Base-by-base conservation (phyloP, 306 rosid genomes). In the Cicer judaicum region DNA sequence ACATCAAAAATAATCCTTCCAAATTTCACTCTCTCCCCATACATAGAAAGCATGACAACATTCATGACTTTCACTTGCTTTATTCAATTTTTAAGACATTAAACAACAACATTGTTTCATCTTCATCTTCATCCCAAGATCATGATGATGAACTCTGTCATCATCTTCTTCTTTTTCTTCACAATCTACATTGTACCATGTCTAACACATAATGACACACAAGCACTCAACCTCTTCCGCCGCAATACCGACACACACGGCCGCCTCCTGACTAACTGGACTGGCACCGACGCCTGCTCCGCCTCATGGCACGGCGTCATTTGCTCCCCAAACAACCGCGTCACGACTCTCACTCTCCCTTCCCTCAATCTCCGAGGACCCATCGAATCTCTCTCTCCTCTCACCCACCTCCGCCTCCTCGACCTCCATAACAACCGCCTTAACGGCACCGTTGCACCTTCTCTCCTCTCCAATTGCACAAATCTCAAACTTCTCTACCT, bases 321-420 rank as follows among this genome's bases (percentile, higher is more conserved):
- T 3, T 94, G 99, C 82, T 82, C 97, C 36, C 12, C 76, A 19
- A 76, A 29, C 60, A 81, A 81, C 59, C 89, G 93, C 0, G 96
- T 92, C 38, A 81, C 79, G 7, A 79, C 29, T 13, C 86, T 94
- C 61, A 73, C 86, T 3, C 96, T 94, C 36, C 92, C 97, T 59
- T 86, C 98, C 11, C 87, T 89, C 73, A 86, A 85, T 65, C 94
- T 94, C 21, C 90, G 99, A 2, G 99, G 99, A 9, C 89, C 97
- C 0, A 67, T 94, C 2, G 81, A 84, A 15, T 49, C 87, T 3
- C 87, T 94, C 0, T 62, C 98, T 2, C 36, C 70, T 2, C 91
- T 94, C 38, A 83, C 93, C 72, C 94, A 92, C 73, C 96, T 94
- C 53, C 97, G 98, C 65, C 68, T 89, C 48, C 89, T 92, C 11